Conservation (phyloP, 2,329 filamentous ascomycete genomes). For the Sclerotinia nivalis region DNA sequence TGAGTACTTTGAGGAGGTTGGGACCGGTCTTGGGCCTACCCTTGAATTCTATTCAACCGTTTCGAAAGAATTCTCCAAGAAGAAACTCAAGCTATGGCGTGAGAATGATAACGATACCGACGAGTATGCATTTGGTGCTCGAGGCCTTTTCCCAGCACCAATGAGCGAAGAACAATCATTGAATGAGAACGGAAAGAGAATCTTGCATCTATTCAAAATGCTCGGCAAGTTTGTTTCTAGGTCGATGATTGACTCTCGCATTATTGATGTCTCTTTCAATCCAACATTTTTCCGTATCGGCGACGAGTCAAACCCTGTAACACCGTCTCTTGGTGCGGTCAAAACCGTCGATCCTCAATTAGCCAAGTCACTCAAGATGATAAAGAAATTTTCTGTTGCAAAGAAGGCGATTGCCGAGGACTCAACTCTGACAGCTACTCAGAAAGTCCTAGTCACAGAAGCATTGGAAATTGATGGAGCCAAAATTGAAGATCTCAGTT, state of each 20-base stretch:
- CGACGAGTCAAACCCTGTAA: conserved; percentile 63
- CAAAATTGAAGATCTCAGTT: conserved; percentile 78
- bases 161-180: conserved; percentile 76
- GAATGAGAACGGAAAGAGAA: conserved; percentile 79
- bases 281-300: conserved; percentile 96
- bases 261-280: conserved; percentile 97
- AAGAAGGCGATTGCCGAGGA: conserved; percentile 84
- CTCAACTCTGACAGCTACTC: conserved; percentile 59
- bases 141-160: conserved; percentile 88
- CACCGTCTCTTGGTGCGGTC: conserved; percentile 83
- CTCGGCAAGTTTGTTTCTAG: conserved; percentile 96
- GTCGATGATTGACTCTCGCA: conserved; percentile 96
- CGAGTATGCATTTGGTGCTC: conserved; percentile 82
- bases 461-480: conserved; percentile 74
- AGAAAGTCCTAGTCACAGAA: conserved; percentile 71
- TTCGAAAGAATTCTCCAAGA: conserved; percentile 95
- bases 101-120: conserved; percentile 76
- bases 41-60: conserved; percentile 98
- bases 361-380: conserved; percentile 78
- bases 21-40: conserved; percentile 91
- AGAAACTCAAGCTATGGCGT: conserved; percentile 95
- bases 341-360: conserved; percentile 86
- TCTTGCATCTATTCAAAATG: conserved; percentile 85
- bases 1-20: conserved; percentile 98
- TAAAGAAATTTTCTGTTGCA: conserved; percentile 81